Evolutionary conservation across 2,329 filamentous ascomycete genomes (phyloP), one percentile per base, ranked within the genome.

Genomic region (Penicillium sp.): DNA sequence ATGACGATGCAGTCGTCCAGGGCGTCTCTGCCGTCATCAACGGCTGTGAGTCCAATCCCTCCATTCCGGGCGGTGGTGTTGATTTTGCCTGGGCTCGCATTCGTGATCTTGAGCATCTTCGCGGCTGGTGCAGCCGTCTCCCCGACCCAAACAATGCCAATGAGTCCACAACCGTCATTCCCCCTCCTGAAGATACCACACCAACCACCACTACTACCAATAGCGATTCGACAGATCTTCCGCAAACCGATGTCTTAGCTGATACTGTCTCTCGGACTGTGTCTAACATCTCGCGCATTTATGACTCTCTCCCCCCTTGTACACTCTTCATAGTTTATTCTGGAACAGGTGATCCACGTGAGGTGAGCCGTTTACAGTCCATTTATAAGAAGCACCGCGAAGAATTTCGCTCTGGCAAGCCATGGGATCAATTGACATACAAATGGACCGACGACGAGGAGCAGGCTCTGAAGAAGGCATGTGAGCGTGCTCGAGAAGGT

Each of bases 381-480:
- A 74, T 84, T 74, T 81, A 85, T 52, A 76, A 79, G 61, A 74
- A 74, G 51, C 83, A 81, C 66, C 79, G 79, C 51, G 75, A 79
- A 49, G 84, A 86, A 63, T 86, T 80, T 63, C 73, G 77, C 52
- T 77, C 78, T 18, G 82, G 81, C 69, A 85, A 85, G 53, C 73
- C 73, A 23, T 87, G 84, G 84, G 81, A 86, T 66, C 74, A 86
- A 55, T 64, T 87, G 58, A 82, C 73, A 47, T 81, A 86, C 35
- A 79, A 84, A 63, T 87, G 84, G 84, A 86, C 84, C 18, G 84
- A 87, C 70, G 75, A 73, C 2, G 84, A 87, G 65, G 81, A 85
- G 60, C 83, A 86, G 68, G 79, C 78, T 40, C 66, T 87, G 49
- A 79, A 80, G 59, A 73, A 68, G 53, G 84, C 84, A 1, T 82